Evolutionary conservation across 1,284 basidiomycete species (phyloP).

Genomic region (Neotropicomus parvogracilis): DNA sequence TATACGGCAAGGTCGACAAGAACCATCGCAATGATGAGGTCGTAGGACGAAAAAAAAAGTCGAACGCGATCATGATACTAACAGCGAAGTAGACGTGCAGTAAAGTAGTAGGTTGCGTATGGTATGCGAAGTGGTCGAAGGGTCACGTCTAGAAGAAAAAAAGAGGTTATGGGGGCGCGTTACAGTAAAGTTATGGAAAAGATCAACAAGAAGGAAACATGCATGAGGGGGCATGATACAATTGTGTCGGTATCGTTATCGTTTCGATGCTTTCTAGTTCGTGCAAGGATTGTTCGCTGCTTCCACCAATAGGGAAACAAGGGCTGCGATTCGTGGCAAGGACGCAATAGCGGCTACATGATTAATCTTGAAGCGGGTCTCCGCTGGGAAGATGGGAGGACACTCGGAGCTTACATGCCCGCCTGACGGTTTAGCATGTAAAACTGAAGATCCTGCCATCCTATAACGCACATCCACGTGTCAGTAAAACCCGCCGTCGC

Average conservation of each 20-base stretch:
- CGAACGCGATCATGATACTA: slow-evolving; percentile 2
- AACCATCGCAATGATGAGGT: slow-evolving; percentile 8
- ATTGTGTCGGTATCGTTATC: slow-evolving; percentile 24
- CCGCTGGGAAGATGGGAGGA: neutral
- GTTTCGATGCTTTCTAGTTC: slow-evolving; percentile 30
- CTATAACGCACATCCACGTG: slow-evolving; percentile 36
- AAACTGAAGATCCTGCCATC: slow-evolving; percentile 82
- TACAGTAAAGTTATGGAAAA: slow-evolving; percentile 6
- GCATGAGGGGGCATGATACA: slow-evolving; percentile 26
- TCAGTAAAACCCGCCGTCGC: neutral
- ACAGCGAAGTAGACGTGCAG: slow-evolving; percentile 11
- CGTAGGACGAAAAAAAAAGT: neutral
- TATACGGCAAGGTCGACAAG: slow-evolving; percentile 17
- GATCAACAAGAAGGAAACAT: slow-evolving; percentile 11
- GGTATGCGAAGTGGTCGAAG: slow-evolving; percentile 5
- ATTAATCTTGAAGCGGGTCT: neutral
- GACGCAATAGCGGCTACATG: neutral
- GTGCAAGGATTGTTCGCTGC: slow-evolving; percentile 21
- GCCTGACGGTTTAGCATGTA: slow-evolving; percentile 74
- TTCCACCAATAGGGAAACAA: slow-evolving; percentile 12
- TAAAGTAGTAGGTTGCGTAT: slow-evolving; percentile 17
- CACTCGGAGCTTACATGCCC: slow-evolving; percentile 37
- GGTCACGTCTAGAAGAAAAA: neutral
- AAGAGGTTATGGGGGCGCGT: neutral
- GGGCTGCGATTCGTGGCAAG: neutral